A percentile compares a stretch with the other conserved stretches of the same genome.
These are phyloP conservation scores for Kitagawia praeruptora DNA, from an alignment of 129 eudicot genomes.

Conservation along the genomic window DNA sequence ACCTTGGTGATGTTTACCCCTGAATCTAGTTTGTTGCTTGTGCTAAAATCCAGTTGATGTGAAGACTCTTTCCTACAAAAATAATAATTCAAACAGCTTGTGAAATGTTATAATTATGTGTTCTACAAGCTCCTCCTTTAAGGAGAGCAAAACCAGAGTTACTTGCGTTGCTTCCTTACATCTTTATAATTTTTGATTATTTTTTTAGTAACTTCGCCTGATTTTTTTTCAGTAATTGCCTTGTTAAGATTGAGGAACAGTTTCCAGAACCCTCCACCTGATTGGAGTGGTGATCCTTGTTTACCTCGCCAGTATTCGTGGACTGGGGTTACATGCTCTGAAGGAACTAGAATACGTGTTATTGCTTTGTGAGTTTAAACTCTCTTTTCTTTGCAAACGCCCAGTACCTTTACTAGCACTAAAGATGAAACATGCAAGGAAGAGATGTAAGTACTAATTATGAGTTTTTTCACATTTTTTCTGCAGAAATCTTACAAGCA, in stretches of 20 bases:
- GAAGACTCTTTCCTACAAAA: background rate
- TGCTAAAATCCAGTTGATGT: background rate
- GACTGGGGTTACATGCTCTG: slow-evolving; percentile 79
- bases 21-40: background rate
- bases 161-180: background rate
- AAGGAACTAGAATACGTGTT: slow-evolving; percentile 56
- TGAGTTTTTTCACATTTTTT: slow-evolving; percentile 11
- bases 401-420: background rate
- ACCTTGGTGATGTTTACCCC: slow-evolving; percentile 6
- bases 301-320: slow-evolving; percentile 70
- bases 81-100: background rate
- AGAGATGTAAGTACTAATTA: background rate
- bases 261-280: slow-evolving; percentile 73
- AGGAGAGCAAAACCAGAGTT: background rate
- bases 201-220: background rate
- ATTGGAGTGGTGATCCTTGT: slow-evolving; percentile 98
- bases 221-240: slow-evolving; percentile 44
- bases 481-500: slow-evolving; percentile 59
- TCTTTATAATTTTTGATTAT: background rate
- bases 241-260: slow-evolving; percentile 48
- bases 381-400: background rate
- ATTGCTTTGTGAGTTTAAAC: slow-evolving; percentile 52
- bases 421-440: background rate
- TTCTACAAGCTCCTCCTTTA: background rate
- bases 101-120: background rate